Evolutionary conservation across 1,284 basidiomycete species (phyloP), one percentile per base, ranked within the genome.

Genomic region (Cutaneotrichosporon curvatum): DNA sequence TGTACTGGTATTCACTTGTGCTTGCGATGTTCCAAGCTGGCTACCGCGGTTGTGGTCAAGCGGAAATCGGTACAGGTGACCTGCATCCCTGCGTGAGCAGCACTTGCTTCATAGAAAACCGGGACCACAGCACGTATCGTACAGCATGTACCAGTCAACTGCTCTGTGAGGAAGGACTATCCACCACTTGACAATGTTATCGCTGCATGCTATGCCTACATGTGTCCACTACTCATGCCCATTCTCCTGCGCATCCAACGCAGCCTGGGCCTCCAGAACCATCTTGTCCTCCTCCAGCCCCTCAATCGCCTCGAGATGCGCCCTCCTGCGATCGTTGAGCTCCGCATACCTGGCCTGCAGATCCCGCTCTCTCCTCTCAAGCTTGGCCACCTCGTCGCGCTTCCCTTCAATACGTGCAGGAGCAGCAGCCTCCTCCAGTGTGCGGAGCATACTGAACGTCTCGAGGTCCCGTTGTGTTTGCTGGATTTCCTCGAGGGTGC

Each of bases 321-420:
- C 84, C 51, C 80, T 75, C 61, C 84, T 76, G 70, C 89, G 85
- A 47, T 74, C 70, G 43, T 83, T 82, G 53, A 95, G 68, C 61
- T 91, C 89, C n/a, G 80, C 81, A 70, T 92, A 94, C 47, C 81
- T 75, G 53, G 78, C 78, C 69, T 95, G 91, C 57, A 92, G 71
- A 55, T 80, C 72, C 45, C 77, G 73, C 72, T 95, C 90, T 54
- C 85, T 76, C 51, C 76, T 74, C 66, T 88, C 84, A 38, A 95
- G 75, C 53, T 73, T 75, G 36, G 84, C 83, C 14, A 95, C 90
- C 65, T 95, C 91, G 59, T 87, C 85, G 65, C 82, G 81, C 57
- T 94, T 76, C 20, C 76, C 74, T 40, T 81, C 81, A 37, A 90
- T 74, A 38, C 91, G 74, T 40, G 80, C 78, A 14, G 87, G 87